Percentiles rank a stretch among this genome's conserved stretches.
phyloP scores from a whole-genome alignment of 2,329 filamentous ascomycete genomes.

The Penicillium hordei region DNA sequence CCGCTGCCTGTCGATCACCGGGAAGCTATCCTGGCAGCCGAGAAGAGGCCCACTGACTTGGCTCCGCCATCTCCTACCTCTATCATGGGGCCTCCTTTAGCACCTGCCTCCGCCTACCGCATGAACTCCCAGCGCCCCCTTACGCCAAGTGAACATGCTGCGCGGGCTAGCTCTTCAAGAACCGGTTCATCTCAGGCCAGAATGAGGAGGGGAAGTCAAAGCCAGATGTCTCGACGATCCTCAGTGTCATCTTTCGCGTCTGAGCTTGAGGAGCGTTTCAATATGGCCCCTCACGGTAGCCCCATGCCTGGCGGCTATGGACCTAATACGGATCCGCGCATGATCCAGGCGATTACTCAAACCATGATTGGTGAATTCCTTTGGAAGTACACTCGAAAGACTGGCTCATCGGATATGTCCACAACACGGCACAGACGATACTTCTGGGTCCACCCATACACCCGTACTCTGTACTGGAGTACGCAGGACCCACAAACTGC shows the following conservation, averaged over 20 bases:
- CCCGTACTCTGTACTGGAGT: conserved; percentile 94
- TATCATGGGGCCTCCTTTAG: conserved; percentile 78
- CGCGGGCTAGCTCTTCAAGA: conserved; percentile 46
- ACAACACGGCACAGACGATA: conserved; percentile 88
- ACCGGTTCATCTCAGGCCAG: conserved; percentile 62
- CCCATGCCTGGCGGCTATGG: conserved; percentile 59
- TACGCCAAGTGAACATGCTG: conserved; percentile 58
- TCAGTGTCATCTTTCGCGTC: conserved; percentile 95
- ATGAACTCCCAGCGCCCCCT: conserved; percentile 53
- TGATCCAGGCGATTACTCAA: conserved; percentile 98
- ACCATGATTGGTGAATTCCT: conserved; percentile 99
- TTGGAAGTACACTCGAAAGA: conserved; percentile 97
- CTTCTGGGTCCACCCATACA: conserved; percentile 99
- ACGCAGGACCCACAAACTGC: conserved; percentile 79
- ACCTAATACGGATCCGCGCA: conserved; percentile 81
- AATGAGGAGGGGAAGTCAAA: conserved; percentile 40
- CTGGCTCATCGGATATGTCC: conserved; percentile 84
- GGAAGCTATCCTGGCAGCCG: conserved; percentile 77
- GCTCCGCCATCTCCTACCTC: conserved; percentile 43
- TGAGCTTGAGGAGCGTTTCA: conserved; percentile 88
- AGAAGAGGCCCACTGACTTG: conserved; percentile 56
- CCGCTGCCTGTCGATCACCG: conserved; percentile 81
- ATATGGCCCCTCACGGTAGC: conserved; percentile 61
- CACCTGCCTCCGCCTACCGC: conserved; percentile 74
- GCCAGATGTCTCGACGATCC: conserved; percentile 64